Conservation (phyloP, 805 yeast species). For the Saccharomycopsis schoenii region DNA sequence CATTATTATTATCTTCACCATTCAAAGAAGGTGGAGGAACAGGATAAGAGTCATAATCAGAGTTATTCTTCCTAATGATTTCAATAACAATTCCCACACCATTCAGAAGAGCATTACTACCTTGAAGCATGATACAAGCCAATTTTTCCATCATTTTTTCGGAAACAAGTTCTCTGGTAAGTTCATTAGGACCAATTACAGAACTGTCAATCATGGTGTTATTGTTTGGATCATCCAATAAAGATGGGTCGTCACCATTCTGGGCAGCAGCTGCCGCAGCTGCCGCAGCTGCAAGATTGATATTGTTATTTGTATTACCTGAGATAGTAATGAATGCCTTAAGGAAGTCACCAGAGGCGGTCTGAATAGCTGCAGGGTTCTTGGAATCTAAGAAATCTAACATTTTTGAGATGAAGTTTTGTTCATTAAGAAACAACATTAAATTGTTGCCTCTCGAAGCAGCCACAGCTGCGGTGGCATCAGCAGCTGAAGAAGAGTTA, state of each 20-base stretch:
- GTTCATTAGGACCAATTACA: constrained; percentile 91
- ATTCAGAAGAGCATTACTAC: constrained; percentile 83
- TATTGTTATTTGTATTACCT: constrained; percentile 50
- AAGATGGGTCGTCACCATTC: constrained; percentile 31
- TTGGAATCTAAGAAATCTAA: constrained; percentile 62
- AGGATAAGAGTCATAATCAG: constrained; percentile 88
- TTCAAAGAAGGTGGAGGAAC: constrained; percentile 58
- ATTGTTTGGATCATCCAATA: constrained; percentile 26
- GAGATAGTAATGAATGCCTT: constrained; percentile 91
- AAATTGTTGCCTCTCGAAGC: not conserved
- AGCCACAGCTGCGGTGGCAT: not conserved
- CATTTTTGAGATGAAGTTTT: constrained; percentile 62
- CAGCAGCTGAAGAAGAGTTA: not conserved
- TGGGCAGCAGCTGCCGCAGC: constrained; percentile 53
- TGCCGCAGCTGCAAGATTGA: not conserved
- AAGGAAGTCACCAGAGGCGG: constrained; percentile 91
- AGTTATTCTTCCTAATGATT: constrained; percentile 87
- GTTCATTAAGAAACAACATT: constrained; percentile 63
- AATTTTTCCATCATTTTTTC: constrained; percentile 55
- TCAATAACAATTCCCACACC: constrained; percentile 95
- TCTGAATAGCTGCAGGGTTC: constrained; percentile 55
- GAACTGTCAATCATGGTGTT: constrained; percentile 77
- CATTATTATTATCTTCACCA: constrained; percentile 6
- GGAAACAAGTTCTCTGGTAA: constrained; percentile 84
- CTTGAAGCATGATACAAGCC: constrained; percentile 66